Evolutionary conservation across 768 basidiomycete species (phyloP), one percentile per base, ranked within the genome.

Genomic region (Tricholoma furcatifolium): DNA sequence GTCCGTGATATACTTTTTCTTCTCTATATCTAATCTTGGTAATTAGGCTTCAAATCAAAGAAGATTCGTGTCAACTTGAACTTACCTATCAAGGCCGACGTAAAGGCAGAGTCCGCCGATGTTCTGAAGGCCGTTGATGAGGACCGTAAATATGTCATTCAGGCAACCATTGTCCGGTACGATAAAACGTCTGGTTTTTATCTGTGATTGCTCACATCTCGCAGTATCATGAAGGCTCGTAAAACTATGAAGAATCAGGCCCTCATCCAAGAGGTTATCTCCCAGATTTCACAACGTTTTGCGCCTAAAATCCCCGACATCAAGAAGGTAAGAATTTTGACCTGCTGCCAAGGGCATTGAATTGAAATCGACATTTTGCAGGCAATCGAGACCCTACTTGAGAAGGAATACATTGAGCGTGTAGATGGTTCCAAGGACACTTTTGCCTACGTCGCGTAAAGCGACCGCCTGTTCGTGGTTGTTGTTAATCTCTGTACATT

Each of bases 391-490:
- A 87, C 87, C 14, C 75, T 99, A 24, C 76, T 98, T 45, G 97
- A 98, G 76, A 97, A 98, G 74, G 96, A 99, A 70, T 99, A 98
- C 69, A 89, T 99, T 61, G 96, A 98, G 67, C 88, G 96, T 20
- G 88, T 93, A n/a, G 92, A 93, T 32, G 92, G 89, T 7, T 86
- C 88, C 27, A 86, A 89, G 64, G 93, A 96, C 71, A 89, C 89
- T 27, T 93, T 92, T 66, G 84, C 85, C 44, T 89, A 89, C 64
- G 82, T 88, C 61, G 87, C 86, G 55, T 87, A 70, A 77, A 21
- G 7, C 21, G 27, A 32, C 5, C 39, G 35, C 40, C 39, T 41
- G 48, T 31, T 15, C 14, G 21, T 43, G 43, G 43, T 47, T 24
- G 40, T 5, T 34, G 32, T 38, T 35, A 8, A 35, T 31, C 36